Evolutionary conservation across 495 filamentous ascomycete genomes (phyloP).

Genomic region (Aspergillus wentii): DNA sequence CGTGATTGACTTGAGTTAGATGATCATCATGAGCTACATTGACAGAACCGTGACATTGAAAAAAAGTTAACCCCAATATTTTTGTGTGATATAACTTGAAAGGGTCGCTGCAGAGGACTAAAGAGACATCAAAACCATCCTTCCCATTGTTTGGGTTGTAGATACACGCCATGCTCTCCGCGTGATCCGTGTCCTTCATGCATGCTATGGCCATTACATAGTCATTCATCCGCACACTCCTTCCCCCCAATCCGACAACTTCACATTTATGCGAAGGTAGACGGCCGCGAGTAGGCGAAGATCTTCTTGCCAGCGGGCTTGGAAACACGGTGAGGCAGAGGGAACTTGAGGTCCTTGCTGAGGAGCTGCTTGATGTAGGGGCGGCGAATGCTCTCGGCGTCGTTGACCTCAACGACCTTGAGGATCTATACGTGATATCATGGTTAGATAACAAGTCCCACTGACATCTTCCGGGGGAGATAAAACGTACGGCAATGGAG

Average conservation of each 20-base stretch:
- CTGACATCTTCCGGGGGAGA: background rate
- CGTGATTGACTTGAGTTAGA: too few species aligned
- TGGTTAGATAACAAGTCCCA: conserved; percentile 22
- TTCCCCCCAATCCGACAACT: conserved; percentile 31
- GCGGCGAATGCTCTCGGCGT: conserved; percentile 85
- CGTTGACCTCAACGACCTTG: conserved; percentile 94
- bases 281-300: conserved; percentile 84
- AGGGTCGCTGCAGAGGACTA: conserved; percentile 44
- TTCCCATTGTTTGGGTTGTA: conserved; percentile 30
- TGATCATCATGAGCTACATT: too few species aligned
- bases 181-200: conserved; percentile 40
- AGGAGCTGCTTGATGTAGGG: conserved; percentile 99
- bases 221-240: conserved; percentile 46
- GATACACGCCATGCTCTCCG: conserved; percentile 34
- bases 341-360: conserved; percentile 92
- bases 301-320: conserved; percentile 77
- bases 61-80: conserved; percentile 34
- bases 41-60: too few species aligned
- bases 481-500: conserved; percentile 82
- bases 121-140: conserved; percentile 40
- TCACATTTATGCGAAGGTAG: conserved; percentile 70
- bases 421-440: conserved; percentile 64
- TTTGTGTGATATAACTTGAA: conserved; percentile 38
- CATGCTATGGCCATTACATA: conserved; percentile 46
- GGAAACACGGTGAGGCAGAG: conserved; percentile 90